Evolutionary conservation across 129 eudicot species (phyloP).

Genomic region (Silybum marianum): DNA sequence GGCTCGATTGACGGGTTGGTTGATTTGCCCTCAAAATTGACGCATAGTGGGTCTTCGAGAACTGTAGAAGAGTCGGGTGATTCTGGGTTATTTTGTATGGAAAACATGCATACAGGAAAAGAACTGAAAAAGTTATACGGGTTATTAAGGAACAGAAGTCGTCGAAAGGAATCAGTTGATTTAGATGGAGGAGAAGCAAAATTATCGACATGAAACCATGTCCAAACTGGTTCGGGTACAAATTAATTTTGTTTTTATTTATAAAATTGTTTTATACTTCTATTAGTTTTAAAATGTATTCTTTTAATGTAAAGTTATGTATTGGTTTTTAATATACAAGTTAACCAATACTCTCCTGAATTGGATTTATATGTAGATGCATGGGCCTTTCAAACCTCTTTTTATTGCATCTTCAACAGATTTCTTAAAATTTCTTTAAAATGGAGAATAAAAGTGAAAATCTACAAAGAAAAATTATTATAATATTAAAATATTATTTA

Average conservation of each 20-base stretch:
- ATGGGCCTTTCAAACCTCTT: not conserved
- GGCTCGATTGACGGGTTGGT: conserved; percentile 37
- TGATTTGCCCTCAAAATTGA: conserved; percentile 24
- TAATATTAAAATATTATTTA: too few species aligned
- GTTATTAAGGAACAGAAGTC: conserved; percentile 44
- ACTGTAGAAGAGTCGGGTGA: conserved; percentile 41
- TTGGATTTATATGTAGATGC: not conserved
- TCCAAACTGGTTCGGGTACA: not conserved
- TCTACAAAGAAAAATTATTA: too few species aligned
- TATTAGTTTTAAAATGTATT: conserved; percentile 13
- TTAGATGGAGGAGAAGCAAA: conserved; percentile 43
- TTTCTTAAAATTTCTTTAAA: too few species aligned
- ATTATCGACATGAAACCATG: conserved; percentile 19
- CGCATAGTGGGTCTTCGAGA: conserved; percentile 36
- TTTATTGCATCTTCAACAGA: too few species aligned
- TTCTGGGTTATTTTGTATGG: conserved; percentile 37
- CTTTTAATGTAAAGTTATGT: not conserved
- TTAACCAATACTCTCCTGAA: not conserved
- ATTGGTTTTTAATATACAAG: not conserved
- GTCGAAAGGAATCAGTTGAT: conserved; percentile 53
- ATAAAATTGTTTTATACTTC: not conserved
- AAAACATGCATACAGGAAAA: conserved; percentile 41
- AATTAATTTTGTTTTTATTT: not conserved
- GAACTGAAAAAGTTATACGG: conserved; percentile 66
- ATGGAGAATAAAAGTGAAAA: too few species aligned